Conservation (phyloP, 768 basidiomycete species). For the Termitomyces sp. region DNA sequence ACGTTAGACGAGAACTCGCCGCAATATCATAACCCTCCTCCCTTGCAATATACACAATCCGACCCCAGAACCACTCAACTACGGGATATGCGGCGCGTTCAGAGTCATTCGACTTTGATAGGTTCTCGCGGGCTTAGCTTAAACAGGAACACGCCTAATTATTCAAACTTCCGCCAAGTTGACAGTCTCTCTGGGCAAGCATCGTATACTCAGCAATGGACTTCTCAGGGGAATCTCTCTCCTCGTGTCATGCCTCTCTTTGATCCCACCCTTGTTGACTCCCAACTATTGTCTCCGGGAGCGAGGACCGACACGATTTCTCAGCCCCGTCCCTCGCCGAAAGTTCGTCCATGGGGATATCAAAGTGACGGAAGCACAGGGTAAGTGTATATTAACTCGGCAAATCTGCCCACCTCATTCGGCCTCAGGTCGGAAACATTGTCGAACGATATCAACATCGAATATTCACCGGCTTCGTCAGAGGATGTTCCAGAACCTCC, state of each 20-base stretch:
- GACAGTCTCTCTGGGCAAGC: conserved; percentile 2
- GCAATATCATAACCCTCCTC: neutral
- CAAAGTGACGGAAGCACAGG: conserved; percentile 19
- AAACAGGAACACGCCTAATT: neutral
- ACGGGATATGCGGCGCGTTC: conserved; percentile 18
- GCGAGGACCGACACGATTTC: conserved; percentile 6
- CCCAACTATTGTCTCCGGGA: conserved; percentile 1
- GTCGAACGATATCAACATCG: conserved; percentile 11
- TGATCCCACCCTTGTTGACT: conserved; percentile 5
- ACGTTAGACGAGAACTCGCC: neutral
- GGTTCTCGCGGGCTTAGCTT: conserved; percentile 7
- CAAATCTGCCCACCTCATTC: neutral
- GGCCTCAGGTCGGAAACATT: conserved; percentile 11
- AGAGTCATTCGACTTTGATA: conserved; percentile 19
- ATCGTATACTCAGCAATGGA: conserved; percentile 10
- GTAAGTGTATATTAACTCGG: conserved; percentile 7
- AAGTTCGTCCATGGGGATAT: conserved; percentile 16
- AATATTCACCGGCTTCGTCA: conserved; percentile 18
- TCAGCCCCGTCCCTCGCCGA: conserved; percentile 6
- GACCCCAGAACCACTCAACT: conserved; percentile 9
- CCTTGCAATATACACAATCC: conserved; percentile 4
- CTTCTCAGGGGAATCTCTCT: conserved; percentile 6
- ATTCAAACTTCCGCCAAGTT: conserved; percentile 2
- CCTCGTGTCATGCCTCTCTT: conserved; percentile 4
- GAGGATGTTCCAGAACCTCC: conserved; percentile 14